Evolutionary conservation across 2,329 filamentous ascomycete species (phyloP).

Genomic region (Teratosphaeria epicoccoides): DNA sequence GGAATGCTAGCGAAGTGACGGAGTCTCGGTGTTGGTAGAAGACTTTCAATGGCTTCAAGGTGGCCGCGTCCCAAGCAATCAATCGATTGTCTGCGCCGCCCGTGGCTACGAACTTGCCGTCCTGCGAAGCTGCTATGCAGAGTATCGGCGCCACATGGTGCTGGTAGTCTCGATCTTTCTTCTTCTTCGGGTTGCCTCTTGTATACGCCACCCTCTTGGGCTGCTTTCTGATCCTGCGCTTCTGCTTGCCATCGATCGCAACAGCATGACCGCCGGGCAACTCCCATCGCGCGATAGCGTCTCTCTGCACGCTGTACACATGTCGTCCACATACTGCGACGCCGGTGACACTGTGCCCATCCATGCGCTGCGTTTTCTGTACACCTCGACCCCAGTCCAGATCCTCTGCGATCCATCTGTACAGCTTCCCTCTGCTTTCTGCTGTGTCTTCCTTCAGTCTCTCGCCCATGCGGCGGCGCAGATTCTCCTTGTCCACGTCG

Average conservation of each 20-base stretch:
- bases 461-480: conserved; percentile 54
- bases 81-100: conserved; percentile 76
- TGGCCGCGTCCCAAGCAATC: conserved; percentile 77
- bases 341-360: conserved; percentile 66
- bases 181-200: conserved; percentile 51
- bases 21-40: conserved; percentile 86
- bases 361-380: conserved; percentile 60
- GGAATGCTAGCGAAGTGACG: conserved; percentile 75
- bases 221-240: conserved; percentile 38
- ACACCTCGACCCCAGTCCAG: conserved; percentile 49
- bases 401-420: conserved; percentile 64
- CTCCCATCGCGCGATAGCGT: conserved; percentile 83
- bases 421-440: conserved; percentile 82
- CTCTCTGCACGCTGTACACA: conserved; percentile 81
- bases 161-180: conserved; percentile 59
- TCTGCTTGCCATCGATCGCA: conserved; percentile 6
- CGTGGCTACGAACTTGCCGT: conserved; percentile 83
- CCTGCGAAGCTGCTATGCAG: conserved; percentile 73
- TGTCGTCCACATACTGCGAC: conserved; percentile 70
- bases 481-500: conserved; percentile 83
- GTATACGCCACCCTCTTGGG: conserved; percentile 50
- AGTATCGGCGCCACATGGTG: conserved; percentile 75
- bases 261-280: conserved; percentile 44
- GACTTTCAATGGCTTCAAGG: conserved; percentile 65
- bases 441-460: conserved; percentile 83